phyloP scores from a whole-genome alignment of 345 rosid species.

The Jatropha curcas region DNA sequence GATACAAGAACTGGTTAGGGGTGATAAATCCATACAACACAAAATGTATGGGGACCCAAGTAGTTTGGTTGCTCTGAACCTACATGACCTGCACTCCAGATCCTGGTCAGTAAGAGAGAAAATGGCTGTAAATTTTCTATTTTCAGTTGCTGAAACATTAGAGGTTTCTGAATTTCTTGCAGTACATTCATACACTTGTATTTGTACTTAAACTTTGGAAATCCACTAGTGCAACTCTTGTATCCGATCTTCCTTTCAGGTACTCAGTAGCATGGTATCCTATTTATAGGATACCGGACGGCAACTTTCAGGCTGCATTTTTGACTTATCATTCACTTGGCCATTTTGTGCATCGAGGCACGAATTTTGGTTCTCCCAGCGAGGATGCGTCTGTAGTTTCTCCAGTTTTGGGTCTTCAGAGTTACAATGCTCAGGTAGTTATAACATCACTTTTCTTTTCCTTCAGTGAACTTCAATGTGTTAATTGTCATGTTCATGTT shows the following conservation, averaged over 20 bases:
- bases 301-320: constrained; percentile 58
- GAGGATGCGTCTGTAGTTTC: constrained; percentile 30
- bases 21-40: constrained; percentile 28
- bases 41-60: constrained; percentile 48
- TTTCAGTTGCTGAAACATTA: not conserved
- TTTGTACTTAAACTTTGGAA: not conserved
- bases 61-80: constrained; percentile 33
- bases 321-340: constrained; percentile 62
- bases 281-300: constrained; percentile 64
- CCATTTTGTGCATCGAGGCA: constrained; percentile 37
- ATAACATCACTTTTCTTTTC: not conserved
- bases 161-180: not conserved
- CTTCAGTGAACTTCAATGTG: not conserved
- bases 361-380: constrained; percentile 24
- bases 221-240: not conserved
- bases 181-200: not conserved
- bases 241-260: constrained; percentile 37
- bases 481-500: not conserved
- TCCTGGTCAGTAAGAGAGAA: constrained; percentile 49
- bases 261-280: constrained; percentile 72
- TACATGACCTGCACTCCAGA: constrained; percentile 48
- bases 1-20: constrained; percentile 47
- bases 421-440: constrained; percentile 61
- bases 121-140: not conserved
- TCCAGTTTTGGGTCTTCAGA: constrained; percentile 59